Evolutionary conservation across 169 alveolate species (phyloP).

Genomic region (Miamiensis avidus): DNA sequence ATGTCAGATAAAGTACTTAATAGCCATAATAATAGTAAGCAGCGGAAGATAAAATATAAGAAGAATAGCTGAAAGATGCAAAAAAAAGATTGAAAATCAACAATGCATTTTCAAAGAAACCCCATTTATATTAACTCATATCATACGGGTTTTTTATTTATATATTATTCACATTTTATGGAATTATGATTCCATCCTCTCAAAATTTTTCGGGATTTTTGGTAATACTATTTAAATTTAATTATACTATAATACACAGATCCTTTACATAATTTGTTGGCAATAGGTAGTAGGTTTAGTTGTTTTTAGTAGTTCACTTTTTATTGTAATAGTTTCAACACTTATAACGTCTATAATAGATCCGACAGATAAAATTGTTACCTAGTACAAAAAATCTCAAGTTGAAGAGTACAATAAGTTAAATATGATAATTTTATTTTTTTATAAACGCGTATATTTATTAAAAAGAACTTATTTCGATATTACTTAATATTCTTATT

Average conservation of each 20-base stretch:
- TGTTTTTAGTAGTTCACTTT: not conserved
- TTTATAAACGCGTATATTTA: not conserved
- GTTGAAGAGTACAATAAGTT: not conserved
- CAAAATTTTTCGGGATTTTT: no score
- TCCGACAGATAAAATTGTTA: not conserved
- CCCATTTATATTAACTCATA: not conserved
- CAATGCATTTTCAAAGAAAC: not conserved
- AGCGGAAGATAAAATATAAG: not conserved
- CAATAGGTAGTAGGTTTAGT: not conserved
- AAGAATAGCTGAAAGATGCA: no score
- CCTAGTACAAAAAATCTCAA: not conserved
- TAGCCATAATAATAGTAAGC: not conserved
- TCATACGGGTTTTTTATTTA: not conserved
- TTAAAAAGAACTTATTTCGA: not conserved
- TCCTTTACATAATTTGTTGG: no score
- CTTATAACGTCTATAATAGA: not conserved
- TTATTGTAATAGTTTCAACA: no score
- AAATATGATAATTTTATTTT: not conserved
- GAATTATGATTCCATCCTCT: not conserved
- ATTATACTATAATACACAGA: no score
- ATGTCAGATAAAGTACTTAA: no score
- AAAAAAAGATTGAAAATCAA: not conserved
- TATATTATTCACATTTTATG: not conserved
- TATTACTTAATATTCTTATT: not conserved
- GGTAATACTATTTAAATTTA: no score